A percentile compares a stretch with the other conserved stretches of the same genome.
These are phyloP conservation scores for Silene uniflora DNA, from an alignment of 148 eudicot species.

Conservation along the genomic window DNA sequence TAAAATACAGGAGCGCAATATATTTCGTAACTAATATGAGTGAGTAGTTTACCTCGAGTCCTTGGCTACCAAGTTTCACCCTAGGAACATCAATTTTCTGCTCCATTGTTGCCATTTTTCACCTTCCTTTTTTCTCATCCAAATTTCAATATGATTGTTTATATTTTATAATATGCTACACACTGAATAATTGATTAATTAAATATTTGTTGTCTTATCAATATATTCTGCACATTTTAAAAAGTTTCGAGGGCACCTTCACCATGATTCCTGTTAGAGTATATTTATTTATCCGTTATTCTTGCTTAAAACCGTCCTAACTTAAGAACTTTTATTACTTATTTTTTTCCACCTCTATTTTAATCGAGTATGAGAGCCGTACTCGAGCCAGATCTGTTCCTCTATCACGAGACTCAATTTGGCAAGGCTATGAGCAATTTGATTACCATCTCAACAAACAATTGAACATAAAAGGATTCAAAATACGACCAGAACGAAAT, in stretches of 20 bases:
- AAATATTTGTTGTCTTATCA: background rate
- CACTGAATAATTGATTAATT: background rate
- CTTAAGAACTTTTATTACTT: too few relatives aligned
- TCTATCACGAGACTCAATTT: too few relatives aligned
- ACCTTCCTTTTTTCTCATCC: background rate
- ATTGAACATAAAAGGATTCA: too few relatives aligned
- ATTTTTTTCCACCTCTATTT: too few relatives aligned
- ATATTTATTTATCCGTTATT: background rate
- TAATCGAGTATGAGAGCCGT: too few relatives aligned
- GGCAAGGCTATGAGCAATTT: too few relatives aligned
- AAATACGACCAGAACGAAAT: too few relatives aligned
- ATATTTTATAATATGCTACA: background rate
- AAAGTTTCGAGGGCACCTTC: background rate
- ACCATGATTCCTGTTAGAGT: background rate
- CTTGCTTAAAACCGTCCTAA: too few relatives aligned
- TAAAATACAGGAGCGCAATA: background rate
- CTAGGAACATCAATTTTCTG: slow-evolving; percentile 29
- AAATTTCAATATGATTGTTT: background rate
- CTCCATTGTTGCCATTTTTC: slow-evolving; percentile 23
- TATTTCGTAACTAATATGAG: background rate
- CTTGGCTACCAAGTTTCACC: slow-evolving; percentile 43
- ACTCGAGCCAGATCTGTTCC: too few relatives aligned
- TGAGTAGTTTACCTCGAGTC: slow-evolving; percentile 31
- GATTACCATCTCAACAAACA: too few relatives aligned
- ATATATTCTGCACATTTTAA: slow-evolving; percentile 7